Percentiles rank a stretch among this genome's conserved stretches.
Evolutionary conservation across 2,329 filamentous ascomycete species (phyloP).

Genomic region (Fusarium luffae): DNA sequence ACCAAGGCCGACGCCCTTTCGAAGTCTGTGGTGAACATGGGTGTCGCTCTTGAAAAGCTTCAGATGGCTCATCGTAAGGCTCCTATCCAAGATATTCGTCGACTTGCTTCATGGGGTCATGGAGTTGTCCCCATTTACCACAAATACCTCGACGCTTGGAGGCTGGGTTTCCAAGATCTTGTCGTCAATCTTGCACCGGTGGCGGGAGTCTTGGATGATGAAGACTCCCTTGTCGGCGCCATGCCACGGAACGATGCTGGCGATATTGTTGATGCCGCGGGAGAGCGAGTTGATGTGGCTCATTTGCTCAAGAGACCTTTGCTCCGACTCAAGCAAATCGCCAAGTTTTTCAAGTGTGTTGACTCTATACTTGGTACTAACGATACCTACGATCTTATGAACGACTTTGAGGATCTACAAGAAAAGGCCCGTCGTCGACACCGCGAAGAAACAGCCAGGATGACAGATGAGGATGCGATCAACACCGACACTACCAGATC

Average conservation of each 20-base stretch:
- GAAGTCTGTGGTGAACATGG: conserved; percentile 94
- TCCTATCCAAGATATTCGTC: conserved; percentile 76
- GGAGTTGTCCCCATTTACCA: conserved; percentile 81
- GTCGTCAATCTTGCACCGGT: conserved; percentile 90
- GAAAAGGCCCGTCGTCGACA: conserved; percentile 76
- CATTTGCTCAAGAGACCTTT: conserved; percentile 91
- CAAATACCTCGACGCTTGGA: conserved; percentile 88
- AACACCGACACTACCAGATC: conserved; percentile 84
- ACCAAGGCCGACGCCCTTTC: conserved; percentile 72
- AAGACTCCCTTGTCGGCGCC: conserved; percentile 68
- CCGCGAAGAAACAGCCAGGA: conserved; percentile 75
- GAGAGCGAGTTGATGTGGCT: conserved; percentile 92
- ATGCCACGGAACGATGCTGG: conserved; percentile 72
- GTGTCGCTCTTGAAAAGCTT: conserved; percentile 85
- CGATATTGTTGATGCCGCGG: conserved; percentile 76
- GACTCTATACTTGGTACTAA: conserved; percentile 65
- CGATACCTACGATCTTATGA: conserved; percentile 54
- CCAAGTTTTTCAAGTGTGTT: conserved; percentile 81
- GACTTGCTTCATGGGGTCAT: conserved; percentile 84
- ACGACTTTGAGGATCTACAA: conserved; percentile 76
- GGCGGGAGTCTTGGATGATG: conserved; percentile 62
- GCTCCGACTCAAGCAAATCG: conserved; percentile 86
- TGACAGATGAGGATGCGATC: conserved; percentile 85
- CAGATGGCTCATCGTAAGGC: conserved; percentile 83
- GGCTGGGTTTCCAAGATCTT: conserved; percentile 92